Conservation (phyloP, 495 filamentous ascomycete genomes). For the Talaromyces nanjingensis region DNA sequence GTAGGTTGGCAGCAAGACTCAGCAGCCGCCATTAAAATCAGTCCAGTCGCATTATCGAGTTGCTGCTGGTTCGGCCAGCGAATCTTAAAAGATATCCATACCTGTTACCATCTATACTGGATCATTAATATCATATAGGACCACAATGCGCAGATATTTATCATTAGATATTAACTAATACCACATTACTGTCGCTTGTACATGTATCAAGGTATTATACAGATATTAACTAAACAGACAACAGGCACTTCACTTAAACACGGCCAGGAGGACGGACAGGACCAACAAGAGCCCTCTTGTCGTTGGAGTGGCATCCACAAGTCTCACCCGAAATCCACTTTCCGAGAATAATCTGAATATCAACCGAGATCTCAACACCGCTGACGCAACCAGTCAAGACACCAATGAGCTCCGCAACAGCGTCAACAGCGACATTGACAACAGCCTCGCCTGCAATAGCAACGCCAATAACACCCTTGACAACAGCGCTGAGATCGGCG, state of each 20-base stretch:
- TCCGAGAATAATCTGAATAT: slow-evolving; percentile 28
- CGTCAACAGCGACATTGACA: slow-evolving; percentile 24
- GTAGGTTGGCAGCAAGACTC: background rate
- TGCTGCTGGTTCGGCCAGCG: background rate
- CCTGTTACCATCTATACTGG: background rate
- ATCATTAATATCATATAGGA: background rate
- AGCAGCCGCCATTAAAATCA: no score
- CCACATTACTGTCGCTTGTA: background rate
- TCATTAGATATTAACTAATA: background rate
- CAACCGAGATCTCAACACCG: slow-evolving; percentile 23
- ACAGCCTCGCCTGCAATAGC: slow-evolving; percentile 31
- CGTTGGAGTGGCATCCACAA: slow-evolving; percentile 2
- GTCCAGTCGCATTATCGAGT: background rate
- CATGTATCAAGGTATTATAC: background rate
- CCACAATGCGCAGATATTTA: background rate
- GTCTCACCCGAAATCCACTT: slow-evolving; percentile 36
- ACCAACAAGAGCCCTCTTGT: background rate
- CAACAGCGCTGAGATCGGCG: slow-evolving; percentile 27
- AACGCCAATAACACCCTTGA: slow-evolving; percentile 29
- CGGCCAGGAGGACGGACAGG: background rate
- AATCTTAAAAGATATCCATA: background rate
- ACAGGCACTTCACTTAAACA: background rate
- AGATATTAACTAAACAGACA: background rate
- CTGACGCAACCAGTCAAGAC: slow-evolving; percentile 27
- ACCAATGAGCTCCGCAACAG: slow-evolving; percentile 35